Percentiles rank a stretch among this genome's conserved stretches.
phyloP scores from a whole-genome alignment of 2,329 filamentous ascomycete genomes.

The Claviceps sp. region DNA sequence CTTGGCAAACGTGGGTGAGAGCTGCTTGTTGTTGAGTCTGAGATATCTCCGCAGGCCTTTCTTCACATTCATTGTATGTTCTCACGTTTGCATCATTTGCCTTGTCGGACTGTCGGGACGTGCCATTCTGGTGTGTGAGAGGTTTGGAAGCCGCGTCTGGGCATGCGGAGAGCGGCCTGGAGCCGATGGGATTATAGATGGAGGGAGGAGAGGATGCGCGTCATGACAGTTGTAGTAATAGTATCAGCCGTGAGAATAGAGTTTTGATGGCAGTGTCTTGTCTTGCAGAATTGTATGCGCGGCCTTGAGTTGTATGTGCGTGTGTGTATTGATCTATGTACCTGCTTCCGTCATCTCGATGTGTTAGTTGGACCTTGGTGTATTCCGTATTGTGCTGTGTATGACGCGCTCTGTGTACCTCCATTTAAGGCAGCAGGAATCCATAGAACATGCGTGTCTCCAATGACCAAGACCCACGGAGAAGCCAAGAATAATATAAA shows the following conservation, averaged over 20 bases:
- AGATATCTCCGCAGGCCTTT: neutral
- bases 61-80: slow-evolving; percentile 4
- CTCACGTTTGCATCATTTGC: neutral
- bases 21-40: neutral
- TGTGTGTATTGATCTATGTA: too few relatives aligned
- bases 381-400: too few relatives aligned
- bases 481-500: too few relatives aligned
- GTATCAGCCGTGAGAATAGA: slow-evolving; percentile 15
- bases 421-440: too few relatives aligned
- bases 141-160: neutral
- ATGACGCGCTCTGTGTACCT: too few relatives aligned
- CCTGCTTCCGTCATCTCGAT: too few relatives aligned
- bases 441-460: too few relatives aligned
- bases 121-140: neutral
- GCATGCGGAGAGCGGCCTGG: neutral
- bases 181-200: slow-evolving; percentile 4
- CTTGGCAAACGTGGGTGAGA: neutral
- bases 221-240: slow-evolving; percentile 17
- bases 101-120: neutral
- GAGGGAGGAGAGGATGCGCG: slow-evolving; percentile 4
- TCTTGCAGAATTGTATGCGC: too few relatives aligned
- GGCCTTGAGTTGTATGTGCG: too few relatives aligned
- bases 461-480: too few relatives aligned
- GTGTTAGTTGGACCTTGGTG: too few relatives aligned
- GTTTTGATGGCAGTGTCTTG: slow-evolving; percentile 8